These are phyloP conservation scores for Westerdykella aurantiaca DNA, from an alignment of 2,329 filamentous ascomycete species.

Conservation along the genomic window DNA sequence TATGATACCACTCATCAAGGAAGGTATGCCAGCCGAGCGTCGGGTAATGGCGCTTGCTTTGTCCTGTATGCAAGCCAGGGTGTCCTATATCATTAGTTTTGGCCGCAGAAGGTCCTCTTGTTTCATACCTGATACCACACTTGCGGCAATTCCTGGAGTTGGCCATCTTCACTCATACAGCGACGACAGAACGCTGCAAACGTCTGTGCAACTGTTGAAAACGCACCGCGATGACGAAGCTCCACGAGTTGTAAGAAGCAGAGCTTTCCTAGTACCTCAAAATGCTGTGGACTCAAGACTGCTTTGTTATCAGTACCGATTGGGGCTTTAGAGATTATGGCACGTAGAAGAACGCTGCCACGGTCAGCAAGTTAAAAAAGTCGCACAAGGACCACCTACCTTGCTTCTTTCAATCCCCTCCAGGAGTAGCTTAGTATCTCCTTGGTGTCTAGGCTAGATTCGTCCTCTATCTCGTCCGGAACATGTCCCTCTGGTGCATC, in stretches of 20 bases:
- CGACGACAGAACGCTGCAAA: constrained; percentile 75
- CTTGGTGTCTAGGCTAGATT: constrained; percentile 71
- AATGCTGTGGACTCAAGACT: constrained; percentile 42
- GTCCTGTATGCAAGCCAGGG: constrained; percentile 63
- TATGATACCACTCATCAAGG: constrained; percentile 76
- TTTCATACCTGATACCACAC: constrained; percentile 58
- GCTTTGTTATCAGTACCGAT: constrained; percentile 18
- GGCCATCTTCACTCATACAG: constrained; percentile 47
- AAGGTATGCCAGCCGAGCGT: constrained; percentile 85
- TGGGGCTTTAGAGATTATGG: constrained; percentile 36
- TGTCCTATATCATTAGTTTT: constrained; percentile 43
- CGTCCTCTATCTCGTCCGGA: constrained; percentile 67
- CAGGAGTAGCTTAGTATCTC: constrained; percentile 92
- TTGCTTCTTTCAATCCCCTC: constrained; percentile 89
- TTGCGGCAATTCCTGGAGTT: constrained; percentile 48
- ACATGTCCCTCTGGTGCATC: constrained; percentile 90
- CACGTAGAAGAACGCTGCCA: constrained; percentile 62
- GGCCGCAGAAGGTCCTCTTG: not conserved
- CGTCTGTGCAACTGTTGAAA: constrained; percentile 85
- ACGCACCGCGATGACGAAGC: constrained; percentile 83
- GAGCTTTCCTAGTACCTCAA: constrained; percentile 62
- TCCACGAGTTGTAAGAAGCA: constrained; percentile 78
- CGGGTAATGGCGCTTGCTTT: constrained; percentile 77
- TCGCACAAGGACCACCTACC: constrained; percentile 46
- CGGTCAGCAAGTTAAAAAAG: constrained; percentile 1